These are phyloP conservation scores for Fonsecaea multimorphosa DNA, from an alignment of 2,329 filamentous ascomycete species.

Conservation along the genomic window DNA sequence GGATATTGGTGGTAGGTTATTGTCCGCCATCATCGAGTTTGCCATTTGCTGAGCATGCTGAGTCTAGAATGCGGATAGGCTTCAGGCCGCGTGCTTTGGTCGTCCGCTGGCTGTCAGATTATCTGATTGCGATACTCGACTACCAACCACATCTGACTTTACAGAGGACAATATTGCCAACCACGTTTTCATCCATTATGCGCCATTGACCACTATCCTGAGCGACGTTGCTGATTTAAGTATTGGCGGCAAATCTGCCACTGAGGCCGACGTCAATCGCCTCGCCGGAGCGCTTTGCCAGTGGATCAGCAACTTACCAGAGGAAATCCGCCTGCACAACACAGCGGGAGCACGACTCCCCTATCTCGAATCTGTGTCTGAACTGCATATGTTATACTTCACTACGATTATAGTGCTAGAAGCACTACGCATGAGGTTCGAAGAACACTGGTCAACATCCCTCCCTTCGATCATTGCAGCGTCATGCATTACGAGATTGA, in stretches of 20 bases:
- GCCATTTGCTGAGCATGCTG: background rate
- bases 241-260: background rate
- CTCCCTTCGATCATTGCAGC: conserved; percentile 6
- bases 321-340: conserved; percentile 12
- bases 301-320: conserved; percentile 11
- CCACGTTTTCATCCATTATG: conserved; percentile 11
- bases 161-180: background rate
- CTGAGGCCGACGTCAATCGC: background rate
- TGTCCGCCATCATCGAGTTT: background rate
- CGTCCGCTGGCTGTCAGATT: conserved; percentile 6
- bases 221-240: conserved; percentile 10
- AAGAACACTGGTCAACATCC: conserved; percentile 3
- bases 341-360: background rate
- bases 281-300: conserved; percentile 4
- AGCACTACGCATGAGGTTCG: background rate
- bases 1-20: conserved; percentile 32
- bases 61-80: conserved; percentile 12
- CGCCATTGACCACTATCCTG: background rate
- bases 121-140: conserved; percentile 8
- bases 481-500: conserved; percentile 5
- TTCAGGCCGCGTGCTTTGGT: conserved; percentile 14
- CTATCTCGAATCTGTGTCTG: conserved; percentile 11
- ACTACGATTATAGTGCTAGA: conserved; percentile 11
- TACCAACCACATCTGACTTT: conserved; percentile 10
- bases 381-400: conserved; percentile 22